phyloP scores from a whole-genome alignment of 1,284 basidiomycete species.

The Ceratobasidium sp. region DNA sequence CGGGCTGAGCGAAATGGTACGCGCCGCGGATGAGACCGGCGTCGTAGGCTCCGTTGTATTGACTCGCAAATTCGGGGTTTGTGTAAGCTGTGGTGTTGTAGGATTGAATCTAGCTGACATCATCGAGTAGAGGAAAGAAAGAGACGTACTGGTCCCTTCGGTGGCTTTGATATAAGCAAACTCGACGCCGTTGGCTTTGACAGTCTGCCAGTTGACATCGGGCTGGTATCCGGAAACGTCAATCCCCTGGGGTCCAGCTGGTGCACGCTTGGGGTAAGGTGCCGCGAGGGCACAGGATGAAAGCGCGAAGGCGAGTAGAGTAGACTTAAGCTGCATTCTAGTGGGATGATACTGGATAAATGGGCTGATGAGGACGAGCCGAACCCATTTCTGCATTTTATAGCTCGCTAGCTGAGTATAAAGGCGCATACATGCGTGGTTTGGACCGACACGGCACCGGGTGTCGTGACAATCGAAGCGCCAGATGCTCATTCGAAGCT shows the following conservation, averaged over 20 bases:
- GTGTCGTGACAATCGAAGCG: not conserved
- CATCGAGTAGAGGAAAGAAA: slow-evolving; percentile 4
- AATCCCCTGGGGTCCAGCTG: slow-evolving; percentile 16
- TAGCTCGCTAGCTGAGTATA: not conserved
- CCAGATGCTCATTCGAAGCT: slow-evolving; percentile 8
- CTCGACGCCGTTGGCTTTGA: slow-evolving; percentile 67
- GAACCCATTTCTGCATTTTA: not conserved
- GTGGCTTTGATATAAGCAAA: slow-evolving; percentile 81
- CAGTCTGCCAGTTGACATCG: slow-evolving; percentile 67
- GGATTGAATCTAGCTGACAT: not conserved
- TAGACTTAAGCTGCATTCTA: not conserved
- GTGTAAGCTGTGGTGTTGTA: slow-evolving; percentile 58
- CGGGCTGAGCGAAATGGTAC: slow-evolving; percentile 73
- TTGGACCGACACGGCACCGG: slow-evolving; percentile 18
- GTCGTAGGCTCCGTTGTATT: slow-evolving; percentile 70
- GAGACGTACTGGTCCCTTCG: slow-evolving; percentile 67
- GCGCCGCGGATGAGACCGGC: slow-evolving; percentile 69
- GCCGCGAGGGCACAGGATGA: slow-evolving; percentile 6
- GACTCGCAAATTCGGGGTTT: slow-evolving; percentile 62
- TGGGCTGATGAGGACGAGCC: not conserved
- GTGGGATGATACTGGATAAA: not conserved
- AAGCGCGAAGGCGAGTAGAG: not conserved
- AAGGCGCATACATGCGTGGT: slow-evolving; percentile 19
- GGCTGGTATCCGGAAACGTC: slow-evolving; percentile 70
- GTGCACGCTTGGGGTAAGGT: not conserved